Evolutionary conservation across 768 basidiomycete species (phyloP).

Genomic region (Lentinula guzmanii): DNA sequence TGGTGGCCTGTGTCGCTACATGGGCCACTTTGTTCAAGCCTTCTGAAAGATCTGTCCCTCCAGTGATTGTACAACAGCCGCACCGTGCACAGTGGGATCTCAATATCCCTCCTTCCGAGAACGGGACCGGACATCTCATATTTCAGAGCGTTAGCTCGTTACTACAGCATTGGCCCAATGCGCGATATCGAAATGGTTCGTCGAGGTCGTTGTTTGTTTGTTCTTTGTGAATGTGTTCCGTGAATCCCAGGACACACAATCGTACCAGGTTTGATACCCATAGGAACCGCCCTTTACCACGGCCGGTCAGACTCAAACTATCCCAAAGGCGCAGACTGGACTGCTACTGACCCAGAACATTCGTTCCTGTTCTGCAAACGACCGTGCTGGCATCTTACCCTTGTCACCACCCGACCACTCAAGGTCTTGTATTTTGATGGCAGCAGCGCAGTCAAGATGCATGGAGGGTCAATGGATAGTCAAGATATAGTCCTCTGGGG

Average conservation of each 20-base stretch:
- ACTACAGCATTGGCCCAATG: slow-evolving; percentile 32
- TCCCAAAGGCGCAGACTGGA: slow-evolving; percentile 14
- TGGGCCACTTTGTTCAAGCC: neutral
- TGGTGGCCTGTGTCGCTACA: neutral
- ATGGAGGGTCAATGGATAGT: slow-evolving; percentile 33
- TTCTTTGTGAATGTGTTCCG: neutral
- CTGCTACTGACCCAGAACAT: slow-evolving; percentile 17
- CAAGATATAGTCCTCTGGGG: slow-evolving; percentile 47
- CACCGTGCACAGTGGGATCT: slow-evolving; percentile 14
- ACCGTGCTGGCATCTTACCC: slow-evolving; percentile 30
- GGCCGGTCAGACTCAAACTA: slow-evolving; percentile 10
- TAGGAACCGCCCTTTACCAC: slow-evolving; percentile 16
- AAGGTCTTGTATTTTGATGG: slow-evolving; percentile 50
- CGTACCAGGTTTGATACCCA: slow-evolving; percentile 12
- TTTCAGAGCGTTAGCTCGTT: slow-evolving; percentile 17
- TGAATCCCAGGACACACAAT: slow-evolving; percentile 15
- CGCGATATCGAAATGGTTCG: slow-evolving; percentile 29
- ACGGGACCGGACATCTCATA: slow-evolving; percentile 19
- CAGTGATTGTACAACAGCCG: neutral
- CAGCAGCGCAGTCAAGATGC: slow-evolving; percentile 38
- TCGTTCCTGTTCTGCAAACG: slow-evolving; percentile 28
- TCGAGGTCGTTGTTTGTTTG: neutral
- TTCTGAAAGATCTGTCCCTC: neutral
- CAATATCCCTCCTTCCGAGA: slow-evolving; percentile 13
- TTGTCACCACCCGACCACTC: slow-evolving; percentile 30